Evolutionary conservation across 768 basidiomycete genomes (phyloP), one percentile per base, ranked within the genome.

Genomic region (Lactarius quietus): DNA sequence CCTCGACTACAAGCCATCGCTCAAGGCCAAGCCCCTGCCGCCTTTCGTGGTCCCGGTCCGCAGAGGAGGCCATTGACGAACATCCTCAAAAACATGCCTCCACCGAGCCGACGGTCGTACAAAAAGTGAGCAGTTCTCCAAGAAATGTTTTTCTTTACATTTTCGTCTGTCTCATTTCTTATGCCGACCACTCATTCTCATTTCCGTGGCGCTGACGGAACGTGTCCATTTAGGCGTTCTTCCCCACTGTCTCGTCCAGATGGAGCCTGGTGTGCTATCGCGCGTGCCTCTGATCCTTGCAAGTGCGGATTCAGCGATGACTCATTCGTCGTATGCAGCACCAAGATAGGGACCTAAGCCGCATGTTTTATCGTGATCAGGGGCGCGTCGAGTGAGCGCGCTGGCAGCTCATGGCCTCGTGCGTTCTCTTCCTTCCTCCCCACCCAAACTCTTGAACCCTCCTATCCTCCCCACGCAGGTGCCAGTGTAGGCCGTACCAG

Each of bases 311-410:
- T 99, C 83, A 99, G 98, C 81, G 92, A 96, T 75, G 96, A 99
- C 78, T 98, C 96, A 4, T 82, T 99, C 68, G 97, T 99, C 72
- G 97, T 99, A 31, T 98, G 97, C 78, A 86, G 92, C 61, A 99
- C 97, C 39, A 97, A 98, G 78, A 93, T 98, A 68, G 65, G n/a
- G 97, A 99, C 80, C 81, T 98, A 58, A 92, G 90, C 80, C 86
- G 97, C 53, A 98, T 99, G 97, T 97, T 93, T n/a, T 74, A 93
- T 99, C 75, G 94, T 97, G 70, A 82, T 99, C 56, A 89, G 86
- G 72, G 93, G 93, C 64, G 95, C 52, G 90, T 99, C 60, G 97
- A 98, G 78, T 97, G 98, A 76, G 96, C 94, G 14, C 83, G 97
- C 48, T 80, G 97, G 68, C 95, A 98, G 84, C 98, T 17, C 97